phyloP scores from a whole-genome alignment of 768 basidiomycete species.

The Russula sp. region DNA sequence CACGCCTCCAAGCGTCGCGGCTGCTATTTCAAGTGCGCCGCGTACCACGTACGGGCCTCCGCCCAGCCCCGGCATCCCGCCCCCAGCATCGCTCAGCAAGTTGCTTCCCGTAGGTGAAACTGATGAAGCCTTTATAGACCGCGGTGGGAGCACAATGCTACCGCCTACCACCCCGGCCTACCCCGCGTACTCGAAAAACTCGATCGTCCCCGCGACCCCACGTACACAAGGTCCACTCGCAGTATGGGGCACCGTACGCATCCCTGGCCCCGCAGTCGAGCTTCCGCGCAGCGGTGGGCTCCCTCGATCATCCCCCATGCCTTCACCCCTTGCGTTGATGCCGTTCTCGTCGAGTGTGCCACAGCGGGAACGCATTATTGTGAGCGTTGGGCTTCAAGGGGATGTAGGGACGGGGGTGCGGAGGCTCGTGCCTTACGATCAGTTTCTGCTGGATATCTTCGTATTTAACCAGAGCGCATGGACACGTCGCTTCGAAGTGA shows the following conservation, averaged over 20 bases:
- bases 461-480: conserved; percentile 76
- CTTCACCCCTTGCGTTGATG: conserved; percentile 34
- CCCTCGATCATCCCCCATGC: conserved; percentile 35
- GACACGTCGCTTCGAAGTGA: conserved; percentile 72
- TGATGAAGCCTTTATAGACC: conserved; percentile 18
- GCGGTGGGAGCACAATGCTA: conserved; percentile 17
- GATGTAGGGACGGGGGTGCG: conserved; percentile 24
- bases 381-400: conserved; percentile 52
- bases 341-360: conserved; percentile 42
- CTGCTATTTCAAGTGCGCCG: background rate
- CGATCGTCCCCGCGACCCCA: conserved; percentile 42
- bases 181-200: conserved; percentile 52
- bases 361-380: conserved; percentile 53
- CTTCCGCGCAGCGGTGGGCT: conserved; percentile 46
- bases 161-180: conserved; percentile 60
- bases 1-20: conserved; percentile 13
- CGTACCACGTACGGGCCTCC: conserved; percentile 21
- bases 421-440: conserved; percentile 60
- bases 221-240: conserved; percentile 50
- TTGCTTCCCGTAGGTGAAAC: conserved; percentile 18
- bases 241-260: conserved; percentile 38
- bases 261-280: conserved; percentile 55
- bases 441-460: conserved; percentile 79
- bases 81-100: conserved; percentile 15
- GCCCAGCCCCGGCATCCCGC: conserved; percentile 17